Base-by-base conservation (phyloP, 257 asterid genomes). In the Linderniella brevidens region DNA sequence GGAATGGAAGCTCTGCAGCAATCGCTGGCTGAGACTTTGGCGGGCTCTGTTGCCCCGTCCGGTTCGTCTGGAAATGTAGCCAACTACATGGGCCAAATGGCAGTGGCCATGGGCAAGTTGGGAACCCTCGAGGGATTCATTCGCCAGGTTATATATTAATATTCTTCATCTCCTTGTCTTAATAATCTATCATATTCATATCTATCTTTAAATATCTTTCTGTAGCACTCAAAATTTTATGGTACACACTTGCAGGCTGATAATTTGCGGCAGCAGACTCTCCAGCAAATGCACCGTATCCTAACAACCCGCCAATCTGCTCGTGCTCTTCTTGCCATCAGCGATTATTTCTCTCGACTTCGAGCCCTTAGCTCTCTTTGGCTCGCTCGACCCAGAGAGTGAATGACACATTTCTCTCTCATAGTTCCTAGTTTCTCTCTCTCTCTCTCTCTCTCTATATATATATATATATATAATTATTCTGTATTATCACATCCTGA, bases 1-100 rank as follows among this genome's bases (percentile, higher is more conserved):
- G 97, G 97, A 59, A 86, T 86, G 97, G 94, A 86, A 59, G 94
- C 97, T 46, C 56, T 86, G 76, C 97, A 86, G 61, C 94, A 79
- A 66, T 81, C 96, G 7, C 66, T 86, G 60, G 92, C 92, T 6
- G 96, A 81, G 70, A 78, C 92, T 6, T 67, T 85, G 49, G 96
- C 96, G 1, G 93, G 93, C 56, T 85, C 96, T 50, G 80, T 81
- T 17, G 92, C 74, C 37, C 92, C 90, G 15, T 66, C 94, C 5
- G 66, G 80, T 52, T 78, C 93, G 36, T 72, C 94, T 1, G 92
- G 94, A 48, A 78, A 86, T 40, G 96, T 81, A 42, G 94, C 92
- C 50, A 82, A 86, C 66, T 86, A 86, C 66, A 86, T 86, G 94
- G 96, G 96, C 36, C 96, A 86, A 74, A 86, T 86, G 96, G 94